These are phyloP conservation scores for Pichia sp. DNA, from an alignment of 1,139 yeast species.

Conservation along the genomic window DNA sequence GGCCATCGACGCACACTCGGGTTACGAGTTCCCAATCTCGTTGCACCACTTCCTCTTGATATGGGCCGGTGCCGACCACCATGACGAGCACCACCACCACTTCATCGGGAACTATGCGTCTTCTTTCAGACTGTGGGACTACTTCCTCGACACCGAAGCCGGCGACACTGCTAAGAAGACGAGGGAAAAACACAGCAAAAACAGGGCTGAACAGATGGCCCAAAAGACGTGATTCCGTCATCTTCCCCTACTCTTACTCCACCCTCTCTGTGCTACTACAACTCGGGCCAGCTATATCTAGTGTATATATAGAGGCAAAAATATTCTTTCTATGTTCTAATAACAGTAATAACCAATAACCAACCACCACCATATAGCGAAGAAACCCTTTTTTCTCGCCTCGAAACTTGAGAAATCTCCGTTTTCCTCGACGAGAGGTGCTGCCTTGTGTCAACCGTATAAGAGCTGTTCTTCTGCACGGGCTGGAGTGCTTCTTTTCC, in stretches of 20 bases:
- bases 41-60: slow-evolving; percentile 84
- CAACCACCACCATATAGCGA: not conserved
- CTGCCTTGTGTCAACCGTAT: too few species aligned
- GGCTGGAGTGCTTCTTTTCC: too few species aligned
- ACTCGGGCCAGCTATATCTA: not conserved
- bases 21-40: slow-evolving; percentile 96
- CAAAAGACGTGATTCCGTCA: slow-evolving; percentile 12
- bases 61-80: slow-evolving; percentile 99
- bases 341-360: not conserved
- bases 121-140: slow-evolving; percentile 94
- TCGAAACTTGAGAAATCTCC: not conserved
- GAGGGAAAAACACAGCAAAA: slow-evolving; percentile 56
- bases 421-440: not conserved
- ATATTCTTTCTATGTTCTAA: not conserved
- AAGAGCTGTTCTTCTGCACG: too few species aligned
- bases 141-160: slow-evolving; percentile 74
- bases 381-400: not conserved
- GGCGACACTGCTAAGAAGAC: slow-evolving; percentile 61
- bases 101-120: slow-evolving; percentile 92
- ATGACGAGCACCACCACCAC: slow-evolving; percentile 92
- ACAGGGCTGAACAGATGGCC: slow-evolving; percentile 43
- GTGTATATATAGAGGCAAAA: not conserved
- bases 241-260: not conserved
- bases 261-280: not conserved
- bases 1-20: slow-evolving; percentile 95